These are phyloP conservation scores for Hortaea sp. DNA, from an alignment of 2,329 filamentous ascomycete species.

Conservation along the genomic window DNA sequence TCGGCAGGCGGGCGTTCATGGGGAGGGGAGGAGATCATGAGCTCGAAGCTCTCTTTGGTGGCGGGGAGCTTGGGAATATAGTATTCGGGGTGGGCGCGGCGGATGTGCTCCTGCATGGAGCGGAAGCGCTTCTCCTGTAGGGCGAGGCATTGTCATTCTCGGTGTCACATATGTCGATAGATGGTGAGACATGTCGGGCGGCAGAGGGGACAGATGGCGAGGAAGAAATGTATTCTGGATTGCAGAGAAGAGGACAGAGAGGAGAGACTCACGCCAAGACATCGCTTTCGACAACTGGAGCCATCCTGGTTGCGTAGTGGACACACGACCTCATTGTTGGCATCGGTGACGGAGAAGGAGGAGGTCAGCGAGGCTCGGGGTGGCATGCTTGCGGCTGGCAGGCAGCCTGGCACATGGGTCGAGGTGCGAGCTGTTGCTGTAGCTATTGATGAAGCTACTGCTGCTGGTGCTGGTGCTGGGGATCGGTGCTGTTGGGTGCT, in stretches of 20 bases:
- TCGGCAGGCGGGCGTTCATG: slow-evolving; percentile 48
- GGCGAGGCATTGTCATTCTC: slow-evolving; percentile 23
- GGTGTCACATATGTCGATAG: background rate
- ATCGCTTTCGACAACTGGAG: slow-evolving; percentile 93
- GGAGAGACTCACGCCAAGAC: slow-evolving; percentile 76
- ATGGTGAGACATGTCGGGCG: slow-evolving; percentile 1
- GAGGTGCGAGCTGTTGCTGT: background rate
- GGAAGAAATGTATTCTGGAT: too few species aligned
- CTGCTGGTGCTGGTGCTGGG: too few species aligned
- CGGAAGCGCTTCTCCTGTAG: slow-evolving; percentile 84
- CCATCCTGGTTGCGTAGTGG: slow-evolving; percentile 92
- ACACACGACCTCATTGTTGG: slow-evolving; percentile 93
- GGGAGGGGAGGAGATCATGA: slow-evolving; percentile 90
- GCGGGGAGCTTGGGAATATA: slow-evolving; percentile 97
- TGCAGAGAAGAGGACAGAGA: background rate
- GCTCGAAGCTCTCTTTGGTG: slow-evolving; percentile 91
- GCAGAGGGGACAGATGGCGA: background rate
- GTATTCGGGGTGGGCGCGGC: slow-evolving; percentile 89
- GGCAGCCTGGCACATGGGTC: background rate
- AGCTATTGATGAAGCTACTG: background rate
- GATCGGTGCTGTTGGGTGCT: too few species aligned
- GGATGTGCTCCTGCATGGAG: slow-evolving; percentile 99
- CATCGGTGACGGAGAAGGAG: slow-evolving; percentile 84
- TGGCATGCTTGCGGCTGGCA: slow-evolving; percentile 54
- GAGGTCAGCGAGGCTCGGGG: slow-evolving; percentile 77